Evolutionary conservation across 2,329 filamentous ascomycete genomes (phyloP).

Genomic region (Aspergillus piperis): DNA sequence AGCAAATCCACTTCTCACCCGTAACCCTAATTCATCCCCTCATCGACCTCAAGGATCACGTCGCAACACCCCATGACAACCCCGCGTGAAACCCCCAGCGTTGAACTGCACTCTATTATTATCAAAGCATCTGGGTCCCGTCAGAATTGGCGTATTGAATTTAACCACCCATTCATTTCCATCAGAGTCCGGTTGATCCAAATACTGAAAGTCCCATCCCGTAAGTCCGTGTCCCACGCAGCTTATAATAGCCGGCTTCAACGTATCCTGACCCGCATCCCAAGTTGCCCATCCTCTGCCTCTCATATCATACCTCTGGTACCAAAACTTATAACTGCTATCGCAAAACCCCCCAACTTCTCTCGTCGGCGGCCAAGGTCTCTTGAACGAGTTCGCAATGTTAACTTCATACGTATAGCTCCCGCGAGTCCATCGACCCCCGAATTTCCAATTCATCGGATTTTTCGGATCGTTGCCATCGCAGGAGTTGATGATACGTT

Average conservation of each 20-base stretch:
- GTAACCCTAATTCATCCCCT: no score
- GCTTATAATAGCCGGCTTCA: neutral
- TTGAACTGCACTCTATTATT: neutral
- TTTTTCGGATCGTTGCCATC: conserved; percentile 20
- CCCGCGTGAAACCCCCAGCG: neutral
- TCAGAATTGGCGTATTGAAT: neutral
- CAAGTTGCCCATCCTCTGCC: conserved; percentile 2
- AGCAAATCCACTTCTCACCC: no score
- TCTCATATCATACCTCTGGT: neutral
- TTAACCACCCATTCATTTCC: conserved; percentile 13
- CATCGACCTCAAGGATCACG: neutral
- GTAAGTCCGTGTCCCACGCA: conserved; percentile 2
- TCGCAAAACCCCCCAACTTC: neutral
- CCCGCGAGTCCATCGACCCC: conserved; percentile 14
- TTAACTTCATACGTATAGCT: conserved; percentile 6
- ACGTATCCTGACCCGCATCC: conserved; percentile 4
- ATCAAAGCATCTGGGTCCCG: neutral
- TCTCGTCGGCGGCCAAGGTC: conserved; percentile 6
- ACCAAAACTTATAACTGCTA: neutral
- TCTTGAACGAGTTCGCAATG: neutral
- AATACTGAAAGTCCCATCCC: conserved; percentile 3
- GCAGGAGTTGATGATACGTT: conserved; percentile 18
- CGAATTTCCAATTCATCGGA: conserved; percentile 24
- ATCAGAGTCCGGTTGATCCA: conserved; percentile 1
- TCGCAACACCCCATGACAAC: neutral